Evolutionary conservation across 2,329 filamentous ascomycete species (phyloP).

Genomic region (Talaromyces sp.): DNA sequence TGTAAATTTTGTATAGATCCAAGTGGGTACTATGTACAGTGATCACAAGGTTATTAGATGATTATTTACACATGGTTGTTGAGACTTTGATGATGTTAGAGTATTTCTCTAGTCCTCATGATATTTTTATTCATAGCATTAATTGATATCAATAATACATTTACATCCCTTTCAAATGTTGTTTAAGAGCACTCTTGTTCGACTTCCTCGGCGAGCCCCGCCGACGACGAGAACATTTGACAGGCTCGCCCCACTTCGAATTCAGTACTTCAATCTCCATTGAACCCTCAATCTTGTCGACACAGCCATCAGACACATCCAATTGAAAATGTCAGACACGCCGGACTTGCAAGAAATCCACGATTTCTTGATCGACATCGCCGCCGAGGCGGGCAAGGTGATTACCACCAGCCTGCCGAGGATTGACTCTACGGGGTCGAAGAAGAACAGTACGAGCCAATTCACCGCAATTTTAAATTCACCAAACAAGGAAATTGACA

Average conservation of each 20-base stretch:
- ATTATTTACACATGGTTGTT: neutral
- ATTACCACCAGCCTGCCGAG: slow-evolving; percentile 38
- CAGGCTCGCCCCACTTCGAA: neutral
- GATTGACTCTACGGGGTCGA: slow-evolving; percentile 32
- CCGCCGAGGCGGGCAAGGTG: slow-evolving; percentile 35
- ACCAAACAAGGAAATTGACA: neutral
- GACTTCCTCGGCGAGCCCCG: neutral
- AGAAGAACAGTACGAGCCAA: slow-evolving; percentile 38
- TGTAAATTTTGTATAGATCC: neutral
- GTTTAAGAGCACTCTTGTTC: no score
- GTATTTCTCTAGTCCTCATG: neutral
- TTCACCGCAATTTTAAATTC: neutral
- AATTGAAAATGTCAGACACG: neutral
- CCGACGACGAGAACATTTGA: neutral
- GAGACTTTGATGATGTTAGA: neutral
- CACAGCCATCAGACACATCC: neutral
- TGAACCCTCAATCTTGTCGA: neutral
- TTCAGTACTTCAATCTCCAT: neutral
- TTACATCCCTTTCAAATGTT: neutral
- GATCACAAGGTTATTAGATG: neutral
- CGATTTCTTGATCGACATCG: slow-evolving; percentile 34
- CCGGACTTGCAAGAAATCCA: slow-evolving; percentile 37
- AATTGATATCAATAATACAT: neutral
- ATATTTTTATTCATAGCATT: neutral
- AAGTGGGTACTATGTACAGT: neutral